These are phyloP conservation scores for Hypoxylon sp. DNA, from an alignment of 2,329 filamentous ascomycete genomes.

Conservation along the genomic window DNA sequence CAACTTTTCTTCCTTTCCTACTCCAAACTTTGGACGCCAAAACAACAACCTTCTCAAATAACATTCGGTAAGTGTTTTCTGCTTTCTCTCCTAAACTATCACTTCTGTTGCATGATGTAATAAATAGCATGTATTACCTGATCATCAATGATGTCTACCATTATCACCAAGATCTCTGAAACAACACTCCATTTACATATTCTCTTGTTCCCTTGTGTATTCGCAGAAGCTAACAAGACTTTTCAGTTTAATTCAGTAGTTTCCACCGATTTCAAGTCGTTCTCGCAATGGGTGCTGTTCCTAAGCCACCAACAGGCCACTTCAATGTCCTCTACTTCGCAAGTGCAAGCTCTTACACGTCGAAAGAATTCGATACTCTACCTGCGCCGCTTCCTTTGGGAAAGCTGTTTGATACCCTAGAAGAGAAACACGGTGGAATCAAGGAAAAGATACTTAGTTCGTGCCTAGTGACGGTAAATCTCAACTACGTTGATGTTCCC, in stretches of 20 bases:
- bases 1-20: slow-evolving; percentile 3
- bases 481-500: slow-evolving; percentile 79
- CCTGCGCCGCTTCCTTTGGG: slow-evolving; percentile 70
- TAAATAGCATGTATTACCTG: slow-evolving; percentile 67
- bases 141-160: slow-evolving; percentile 62
- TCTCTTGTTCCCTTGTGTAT: slow-evolving; percentile 25
- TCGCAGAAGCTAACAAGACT: slow-evolving; percentile 21
- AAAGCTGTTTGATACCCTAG: slow-evolving; percentile 72
- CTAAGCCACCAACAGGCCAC: slow-evolving; percentile 66
- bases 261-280: not conserved
- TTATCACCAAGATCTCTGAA: slow-evolving; percentile 80
- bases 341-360: slow-evolving; percentile 74
- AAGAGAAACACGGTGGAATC: slow-evolving; percentile 75
- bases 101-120: slow-evolving; percentile 59
- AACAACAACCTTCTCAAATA: not conserved
- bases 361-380: slow-evolving; percentile 71
- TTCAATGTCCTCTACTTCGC: slow-evolving; percentile 88
- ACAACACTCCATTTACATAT: slow-evolving; percentile 42
- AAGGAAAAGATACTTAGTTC: slow-evolving; percentile 72
- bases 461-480: slow-evolving; percentile 80
- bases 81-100: slow-evolving; percentile 1
- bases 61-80: slow-evolving; percentile 32
- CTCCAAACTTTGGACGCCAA: slow-evolving; percentile 1
- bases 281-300: slow-evolving; percentile 47
- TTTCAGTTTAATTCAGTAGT: slow-evolving; percentile 1